These are phyloP conservation scores for Styphnolobium japonicum DNA, from an alignment of 306 rosid species.

Conservation along the genomic window DNA sequence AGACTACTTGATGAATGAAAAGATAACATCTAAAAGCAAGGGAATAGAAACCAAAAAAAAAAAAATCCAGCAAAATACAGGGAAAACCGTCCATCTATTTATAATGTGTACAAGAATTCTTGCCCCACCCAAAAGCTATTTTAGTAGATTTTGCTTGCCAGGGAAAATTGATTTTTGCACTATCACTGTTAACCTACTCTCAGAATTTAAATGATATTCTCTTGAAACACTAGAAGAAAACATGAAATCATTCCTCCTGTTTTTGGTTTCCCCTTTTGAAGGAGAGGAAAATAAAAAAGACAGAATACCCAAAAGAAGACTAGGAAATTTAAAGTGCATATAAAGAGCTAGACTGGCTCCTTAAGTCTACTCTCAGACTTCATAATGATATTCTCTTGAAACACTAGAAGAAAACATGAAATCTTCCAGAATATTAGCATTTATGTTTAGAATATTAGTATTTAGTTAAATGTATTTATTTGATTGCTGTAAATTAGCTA, in stretches of 20 bases:
- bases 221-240: not conserved
- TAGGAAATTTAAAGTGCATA: not conserved
- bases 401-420: not conserved
- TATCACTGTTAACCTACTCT: not conserved
- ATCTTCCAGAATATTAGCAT: not conserved
- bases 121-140: not conserved
- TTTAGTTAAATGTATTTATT: not conserved
- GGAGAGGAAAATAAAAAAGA: not conserved
- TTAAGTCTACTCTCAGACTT: not conserved
- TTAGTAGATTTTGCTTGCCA: not conserved
- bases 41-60: not conserved
- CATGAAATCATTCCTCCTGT: not conserved
- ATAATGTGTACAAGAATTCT: not conserved
- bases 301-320: not conserved
- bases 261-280: not conserved
- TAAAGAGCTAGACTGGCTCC: not conserved
- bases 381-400: not conserved
- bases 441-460: not conserved
- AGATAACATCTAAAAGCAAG: slow-evolving; percentile 9
- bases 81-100: not conserved
- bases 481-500: not conserved
- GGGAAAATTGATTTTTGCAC: not conserved
- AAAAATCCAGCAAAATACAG: not conserved
- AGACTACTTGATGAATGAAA: not conserved
- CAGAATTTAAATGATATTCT: not conserved